Conservation (phyloP, 495 filamentous ascomycete species). For the Penicillium ochrochloron region DNA sequence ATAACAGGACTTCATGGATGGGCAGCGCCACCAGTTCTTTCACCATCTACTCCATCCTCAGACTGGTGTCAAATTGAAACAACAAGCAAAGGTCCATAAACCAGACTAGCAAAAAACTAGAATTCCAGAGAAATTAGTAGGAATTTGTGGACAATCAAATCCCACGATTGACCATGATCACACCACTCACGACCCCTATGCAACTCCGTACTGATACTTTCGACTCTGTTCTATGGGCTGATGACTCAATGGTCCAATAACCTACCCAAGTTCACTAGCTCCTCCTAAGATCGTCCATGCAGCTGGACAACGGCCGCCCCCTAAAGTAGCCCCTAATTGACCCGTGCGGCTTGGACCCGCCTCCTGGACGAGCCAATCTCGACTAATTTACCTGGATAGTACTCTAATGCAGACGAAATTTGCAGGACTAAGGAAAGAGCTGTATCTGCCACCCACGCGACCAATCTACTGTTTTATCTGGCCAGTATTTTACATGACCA, state of each 20-base stretch:
- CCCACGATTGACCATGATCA: neutral
- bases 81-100: neutral
- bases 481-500: neutral
- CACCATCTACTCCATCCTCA: neutral
- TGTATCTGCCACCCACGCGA: conserved; percentile 13
- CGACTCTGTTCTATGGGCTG: neutral
- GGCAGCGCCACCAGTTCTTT: conserved; percentile 4
- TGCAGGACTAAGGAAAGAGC: neutral
- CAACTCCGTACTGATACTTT: conserved; percentile 1
- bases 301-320: conserved; percentile 15
- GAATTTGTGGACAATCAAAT: neutral
- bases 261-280: neutral
- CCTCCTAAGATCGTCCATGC: conserved; percentile 33
- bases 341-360: conserved; percentile 25
- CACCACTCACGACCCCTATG: neutral
- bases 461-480: conserved; percentile 1
- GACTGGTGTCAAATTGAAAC: conserved; percentile 1
- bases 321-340: conserved; percentile 29
- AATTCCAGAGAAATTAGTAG: neutral
- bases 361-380: conserved; percentile 24
- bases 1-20: neutral
- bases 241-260: neutral
- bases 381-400: neutral
- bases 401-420: neutral
- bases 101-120: neutral